A percentile compares a stretch with the other conserved stretches of the same genome.
phyloP scores from a whole-genome alignment of 148 eudicot species.

The Chenopodium album region DNA sequence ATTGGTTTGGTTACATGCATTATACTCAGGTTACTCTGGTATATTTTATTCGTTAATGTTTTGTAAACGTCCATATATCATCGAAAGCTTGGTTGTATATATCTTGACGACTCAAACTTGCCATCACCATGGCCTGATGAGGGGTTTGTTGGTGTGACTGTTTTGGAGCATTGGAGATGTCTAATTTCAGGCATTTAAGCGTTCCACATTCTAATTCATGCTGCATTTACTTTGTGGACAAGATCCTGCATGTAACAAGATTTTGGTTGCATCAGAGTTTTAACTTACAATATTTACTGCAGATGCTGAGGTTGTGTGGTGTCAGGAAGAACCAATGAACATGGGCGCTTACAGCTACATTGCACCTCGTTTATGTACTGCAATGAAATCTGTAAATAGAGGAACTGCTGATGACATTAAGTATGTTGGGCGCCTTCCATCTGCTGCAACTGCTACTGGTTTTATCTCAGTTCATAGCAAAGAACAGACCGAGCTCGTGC shows the following conservation, averaged over 20 bases:
- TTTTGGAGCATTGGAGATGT: not conserved
- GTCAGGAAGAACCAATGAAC: slow-evolving; percentile 97
- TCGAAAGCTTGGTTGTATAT: not conserved
- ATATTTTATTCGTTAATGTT: no score
- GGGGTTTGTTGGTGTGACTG: no score
- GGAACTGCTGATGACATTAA: slow-evolving; percentile 60
- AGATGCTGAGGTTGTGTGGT: slow-evolving; percentile 95
- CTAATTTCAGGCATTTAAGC: no score
- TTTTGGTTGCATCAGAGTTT: not conserved
- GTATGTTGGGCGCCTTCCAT: slow-evolving; percentile 74
- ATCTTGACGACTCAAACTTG: not conserved
- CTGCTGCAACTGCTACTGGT: slow-evolving; percentile 92
- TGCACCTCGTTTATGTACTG: slow-evolving; percentile 61
- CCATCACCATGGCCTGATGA: not conserved
- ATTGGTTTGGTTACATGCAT: not conserved
- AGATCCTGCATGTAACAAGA: not conserved
- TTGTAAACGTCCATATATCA: not conserved
- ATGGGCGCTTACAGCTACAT: slow-evolving; percentile 80
- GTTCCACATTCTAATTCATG: not conserved
- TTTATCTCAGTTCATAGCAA: slow-evolving; percentile 52
- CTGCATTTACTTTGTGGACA: not conserved
- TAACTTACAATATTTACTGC: slow-evolving; percentile 14
- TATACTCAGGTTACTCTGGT: not conserved
- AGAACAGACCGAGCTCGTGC: slow-evolving; percentile 71
- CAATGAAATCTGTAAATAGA: slow-evolving; percentile 62